Evolutionary conservation across 2,329 filamentous ascomycete species (phyloP), one percentile per base, ranked within the genome.

Genomic region (Apiospora hydei): DNA sequence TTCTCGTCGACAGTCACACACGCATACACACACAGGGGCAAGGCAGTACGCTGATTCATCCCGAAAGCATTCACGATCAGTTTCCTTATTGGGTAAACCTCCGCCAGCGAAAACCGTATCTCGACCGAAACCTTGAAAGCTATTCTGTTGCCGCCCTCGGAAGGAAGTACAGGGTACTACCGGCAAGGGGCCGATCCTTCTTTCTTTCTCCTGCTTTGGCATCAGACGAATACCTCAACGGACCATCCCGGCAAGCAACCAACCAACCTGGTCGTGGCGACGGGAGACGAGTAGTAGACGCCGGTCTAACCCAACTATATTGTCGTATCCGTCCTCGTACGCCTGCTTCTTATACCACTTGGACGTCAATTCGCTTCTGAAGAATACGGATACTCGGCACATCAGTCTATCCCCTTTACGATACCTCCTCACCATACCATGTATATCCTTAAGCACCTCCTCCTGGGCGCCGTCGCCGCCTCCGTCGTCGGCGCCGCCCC

Each of bases 121-220:
- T 30, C 18, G 16, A 30, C 53, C 18, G 16, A 30, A 38, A 38
- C 53, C 18, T 34, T 61, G 53, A 61, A 61, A n/a, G 16, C 26
- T 30, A 21, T 21, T 34, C 13, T 57, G 14, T 18, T n/a, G 41
- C 44, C 6, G 4, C 14, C 5, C 34, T 38, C 2, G 34, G 26
- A 34, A 38, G 30, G 30, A 61, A 61, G 16, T 18, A 38, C 30
- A 38, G 53, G 4, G 30, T 21, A 10, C 18, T 21, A 10, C 18
- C 53, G 53, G 53, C 18, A 38, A n/a, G 46, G 53, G 53, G 53
- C 30, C 53, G 53, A 61, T 61, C 53, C 53, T 61, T 38, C 8
- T 21, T 61, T 38, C 3, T 5, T 61, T 21, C 3, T 26, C 26
- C 26, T 30, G 26, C 26, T 8, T 11, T 43, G 1, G 16, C 53